Evolutionary conservation across 179 eudicot species (phyloP), one percentile per base, ranked within the genome.

Genomic region (Spinacia oleracea): DNA sequence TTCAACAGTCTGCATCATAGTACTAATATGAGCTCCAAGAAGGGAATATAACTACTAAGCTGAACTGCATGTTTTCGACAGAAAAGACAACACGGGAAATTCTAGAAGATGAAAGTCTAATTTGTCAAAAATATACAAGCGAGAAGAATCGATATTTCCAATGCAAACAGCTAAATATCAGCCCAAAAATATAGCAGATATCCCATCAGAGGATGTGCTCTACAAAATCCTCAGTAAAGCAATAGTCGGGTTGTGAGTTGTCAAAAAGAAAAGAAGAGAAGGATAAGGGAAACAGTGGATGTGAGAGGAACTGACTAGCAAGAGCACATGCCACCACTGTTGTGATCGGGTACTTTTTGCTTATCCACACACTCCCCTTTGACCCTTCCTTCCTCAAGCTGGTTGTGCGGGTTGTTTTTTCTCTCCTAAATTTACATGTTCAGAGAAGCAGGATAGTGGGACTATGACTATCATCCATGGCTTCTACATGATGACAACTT

Each of bases 1-100:
- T 83, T 96, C 99, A 75, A 91, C 94, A 70, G 97, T 96, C 99
- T 96, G 93, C 87, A 84, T 70, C 69, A 66, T 27, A 78, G 55
- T 59, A 42, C 38, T 63, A 50, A 76, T 53, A 78, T 78, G 64
- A 76, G 72, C 51, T 29, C 68, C n/a, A 67, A 56, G 9, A 75
- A 74, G 10, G 0, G 1, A 71, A 68, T n/a, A 45, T 0, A 25
- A 10, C 29, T 51, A 18, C 29, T n/a, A 66, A 50, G 23, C 67
- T 46, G 45, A 35, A 50, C 53, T 12, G 53, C 10, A 40, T 48
- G 9, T 50, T 35, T 67, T 56, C 8, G n/a, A n/a, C n/a, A n/a
- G n/a, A n/a, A n/a, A 56, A 27, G 20, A 58, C 15, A 21, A 56
- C 29, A 11, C 15, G 14, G 16, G 25, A 27, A 72, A 51, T 48